These are phyloP conservation scores for Lachnellula willkommii DNA, from an alignment of 2,329 filamentous ascomycete genomes.

Conservation along the genomic window DNA sequence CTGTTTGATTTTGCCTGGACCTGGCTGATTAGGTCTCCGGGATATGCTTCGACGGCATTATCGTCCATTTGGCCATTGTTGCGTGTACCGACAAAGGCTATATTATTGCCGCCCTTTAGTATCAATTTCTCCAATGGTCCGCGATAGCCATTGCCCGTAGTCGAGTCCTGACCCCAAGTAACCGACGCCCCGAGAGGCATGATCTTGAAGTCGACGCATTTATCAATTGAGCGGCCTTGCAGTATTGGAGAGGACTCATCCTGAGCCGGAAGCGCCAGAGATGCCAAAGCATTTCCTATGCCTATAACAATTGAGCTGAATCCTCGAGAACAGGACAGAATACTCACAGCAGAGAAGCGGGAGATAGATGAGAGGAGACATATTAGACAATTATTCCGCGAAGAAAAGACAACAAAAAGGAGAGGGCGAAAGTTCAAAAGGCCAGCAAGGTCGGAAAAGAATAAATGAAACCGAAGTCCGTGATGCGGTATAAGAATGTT, in stretches of 20 bases:
- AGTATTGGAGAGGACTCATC: neutral
- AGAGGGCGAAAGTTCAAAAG: neutral
- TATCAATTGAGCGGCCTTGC: neutral
- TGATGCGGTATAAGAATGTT: too few species aligned
- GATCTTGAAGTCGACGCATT: conserved; percentile 18
- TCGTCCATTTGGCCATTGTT: conserved; percentile 36
- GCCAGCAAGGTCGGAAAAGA: too few species aligned
- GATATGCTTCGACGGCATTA: conserved; percentile 43
- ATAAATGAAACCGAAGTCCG: too few species aligned
- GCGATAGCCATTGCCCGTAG: conserved; percentile 3
- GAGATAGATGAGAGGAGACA: neutral
- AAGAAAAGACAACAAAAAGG: neutral
- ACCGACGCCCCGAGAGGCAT: conserved; percentile 17
- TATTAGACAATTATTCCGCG: too few species aligned
- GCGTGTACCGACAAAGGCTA: conserved; percentile 37
- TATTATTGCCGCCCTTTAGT: conserved; percentile 27
- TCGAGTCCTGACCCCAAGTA: neutral
- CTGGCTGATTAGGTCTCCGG: conserved; percentile 38
- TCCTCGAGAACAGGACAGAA: neutral
- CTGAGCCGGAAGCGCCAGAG: neutral
- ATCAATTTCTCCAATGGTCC: neutral
- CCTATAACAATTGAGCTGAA: neutral
- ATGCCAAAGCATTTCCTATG: neutral
- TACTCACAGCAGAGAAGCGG: neutral
- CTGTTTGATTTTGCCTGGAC: conserved; percentile 33